Evolutionary conservation across 2,329 filamentous ascomycete species (phyloP).

Genomic region (Alternaria dauci): DNA sequence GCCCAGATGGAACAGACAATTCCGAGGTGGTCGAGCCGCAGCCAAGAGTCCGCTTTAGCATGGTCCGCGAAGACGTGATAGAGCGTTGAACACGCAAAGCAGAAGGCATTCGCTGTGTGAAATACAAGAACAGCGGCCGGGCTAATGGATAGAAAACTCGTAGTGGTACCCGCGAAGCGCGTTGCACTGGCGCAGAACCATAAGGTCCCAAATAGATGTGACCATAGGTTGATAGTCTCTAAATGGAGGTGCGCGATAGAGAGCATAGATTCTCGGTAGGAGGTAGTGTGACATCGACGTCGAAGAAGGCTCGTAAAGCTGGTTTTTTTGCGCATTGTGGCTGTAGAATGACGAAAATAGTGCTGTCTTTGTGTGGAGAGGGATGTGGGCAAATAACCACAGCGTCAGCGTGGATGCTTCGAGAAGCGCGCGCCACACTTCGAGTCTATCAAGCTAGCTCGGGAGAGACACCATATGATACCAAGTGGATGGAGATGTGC

Average conservation of each 20-base stretch:
- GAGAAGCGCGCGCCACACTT: too few species aligned
- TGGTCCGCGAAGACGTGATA: slow-evolving; percentile 20
- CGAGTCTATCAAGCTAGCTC: too few species aligned
- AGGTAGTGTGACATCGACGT: background rate
- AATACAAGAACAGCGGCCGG: background rate
- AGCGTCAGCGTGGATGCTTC: too few species aligned
- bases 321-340: too few species aligned
- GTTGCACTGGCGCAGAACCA: slow-evolving; percentile 4
- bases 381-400: too few species aligned
- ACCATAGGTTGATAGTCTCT: slow-evolving; percentile 2
- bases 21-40: slow-evolving; percentile 13
- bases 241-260: background rate
- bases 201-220: slow-evolving; percentile 2
- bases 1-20: slow-evolving; percentile 17
- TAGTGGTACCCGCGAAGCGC: background rate
- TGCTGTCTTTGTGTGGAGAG: slow-evolving; percentile 2
- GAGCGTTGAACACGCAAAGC: slow-evolving; percentile 19
- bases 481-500: too few species aligned
- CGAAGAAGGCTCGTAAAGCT: background rate
- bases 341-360: background rate
- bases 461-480: too few species aligned
- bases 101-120: slow-evolving; percentile 11
- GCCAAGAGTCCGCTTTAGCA: slow-evolving; percentile 10
- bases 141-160: background rate
- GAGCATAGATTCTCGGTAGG: background rate